Evolutionary conservation across 345 rosid species (phyloP).

Genomic region (Syzygium aromaticum): DNA sequence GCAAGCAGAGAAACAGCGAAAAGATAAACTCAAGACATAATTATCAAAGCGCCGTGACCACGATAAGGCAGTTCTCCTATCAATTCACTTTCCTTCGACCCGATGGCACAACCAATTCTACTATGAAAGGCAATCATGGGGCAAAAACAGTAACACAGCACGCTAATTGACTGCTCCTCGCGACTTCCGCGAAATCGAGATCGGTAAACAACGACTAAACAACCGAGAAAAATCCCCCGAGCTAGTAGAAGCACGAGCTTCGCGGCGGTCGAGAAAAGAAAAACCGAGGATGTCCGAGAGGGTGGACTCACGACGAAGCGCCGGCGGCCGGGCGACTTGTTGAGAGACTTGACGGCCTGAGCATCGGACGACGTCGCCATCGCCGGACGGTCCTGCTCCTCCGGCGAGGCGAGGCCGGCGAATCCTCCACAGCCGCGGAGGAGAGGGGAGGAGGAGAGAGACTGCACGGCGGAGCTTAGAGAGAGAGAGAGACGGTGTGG

Average conservation of each 20-base stretch:
- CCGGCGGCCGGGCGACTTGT: slow-evolving; percentile 55
- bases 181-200: neutral
- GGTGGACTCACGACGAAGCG: slow-evolving; percentile 53
- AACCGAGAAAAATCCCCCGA: neutral
- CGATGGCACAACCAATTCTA: neutral
- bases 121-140: neutral
- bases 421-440: too few species aligned
- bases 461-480: neutral
- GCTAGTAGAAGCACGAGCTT: neutral
- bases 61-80: neutral
- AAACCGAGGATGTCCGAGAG: neutral
- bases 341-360: slow-evolving; percentile 79
- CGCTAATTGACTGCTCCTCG: neutral
- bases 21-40: neutral
- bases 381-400: too few species aligned
- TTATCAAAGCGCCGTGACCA: neutral
- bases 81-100: neutral
- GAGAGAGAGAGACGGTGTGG: neutral
- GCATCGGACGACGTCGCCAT: slow-evolving; percentile 54
- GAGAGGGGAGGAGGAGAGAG: too few species aligned
- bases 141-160: neutral
- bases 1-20: neutral
- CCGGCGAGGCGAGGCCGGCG: too few species aligned
- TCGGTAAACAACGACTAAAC: neutral
- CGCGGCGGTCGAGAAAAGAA: neutral